Base-by-base conservation (phyloP, 257 asterid species). In the Penstemon eatonii region DNA sequence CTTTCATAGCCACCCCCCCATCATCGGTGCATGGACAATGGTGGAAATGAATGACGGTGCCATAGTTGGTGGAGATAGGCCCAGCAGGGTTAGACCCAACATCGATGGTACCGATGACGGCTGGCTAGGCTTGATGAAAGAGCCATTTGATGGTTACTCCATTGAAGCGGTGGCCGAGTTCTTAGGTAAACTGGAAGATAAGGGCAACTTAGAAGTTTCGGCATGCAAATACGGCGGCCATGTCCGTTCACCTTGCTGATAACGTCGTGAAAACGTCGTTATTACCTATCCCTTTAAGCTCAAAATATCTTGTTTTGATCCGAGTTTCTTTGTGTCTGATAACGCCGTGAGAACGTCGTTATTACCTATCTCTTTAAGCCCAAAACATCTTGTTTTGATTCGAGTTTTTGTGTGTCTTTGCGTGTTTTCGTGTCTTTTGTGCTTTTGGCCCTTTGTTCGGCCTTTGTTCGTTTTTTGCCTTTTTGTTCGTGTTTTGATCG, bases 211-310 rank as follows among this genome's bases (percentile, higher is more conserved):
- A 47, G 3, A 66, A 18, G 3, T 76, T n/a, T 65, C 36, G 74
- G 74, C 0, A 78, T 55, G 73, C 76, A 47, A 15, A 78, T 71
- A 7, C 79, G 82, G 56, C 79, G 79, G 56, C 76, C 79, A 5
- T 76, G 68, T 8, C 82, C 82, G 36, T 78, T 73, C 53, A 78
- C 76, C 60, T 70, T 78, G 9, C 39, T n/a, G n/a, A n/a, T n/a
- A n/a, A n/a, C n/a, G n/a, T n/a, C n/a, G n/a, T n/a, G n/a, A n/a
- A n/a, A n/a, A n/a, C n/a, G n/a, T n/a, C n/a, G n/a, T n/a, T n/a
- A n/a, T n/a, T n/a, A n/a, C n/a, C n/a, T n/a, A n/a, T n/a, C n/a
- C n/a, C n/a, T n/a, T n/a, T n/a, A n/a, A n/a, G n/a, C n/a, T n/a
- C n/a, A n/a, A n/a, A n/a, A n/a, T n/a, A n/a, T n/a, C n/a, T n/a